Evolutionary conservation across 129 eudicot species (phyloP).

Genomic region (Tagetes erecta): DNA sequence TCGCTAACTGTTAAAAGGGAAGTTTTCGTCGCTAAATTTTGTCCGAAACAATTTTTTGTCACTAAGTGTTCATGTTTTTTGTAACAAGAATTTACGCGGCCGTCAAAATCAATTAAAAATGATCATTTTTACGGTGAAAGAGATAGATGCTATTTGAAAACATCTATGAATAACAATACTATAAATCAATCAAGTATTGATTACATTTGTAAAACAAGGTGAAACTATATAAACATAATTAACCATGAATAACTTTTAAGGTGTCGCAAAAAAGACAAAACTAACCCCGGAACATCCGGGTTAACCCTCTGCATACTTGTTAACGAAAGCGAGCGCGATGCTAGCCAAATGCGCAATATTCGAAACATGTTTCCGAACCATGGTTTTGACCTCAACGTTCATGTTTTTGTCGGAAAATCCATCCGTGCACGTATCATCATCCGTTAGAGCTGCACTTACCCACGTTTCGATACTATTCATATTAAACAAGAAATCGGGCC

Average conservation of each 20-base stretch:
- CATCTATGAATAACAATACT: background rate
- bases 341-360: conserved; percentile 46
- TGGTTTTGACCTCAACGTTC: conserved; percentile 30
- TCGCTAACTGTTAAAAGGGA: too few species aligned
- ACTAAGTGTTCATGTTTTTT: too few species aligned
- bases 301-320: conserved; percentile 38
- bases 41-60: background rate
- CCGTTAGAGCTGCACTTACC: conserved; percentile 54
- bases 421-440: conserved; percentile 48
- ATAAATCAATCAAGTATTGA: conserved; percentile 17
- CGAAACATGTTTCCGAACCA: conserved; percentile 36
- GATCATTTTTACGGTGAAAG: too few species aligned
- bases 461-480: conserved; percentile 50
- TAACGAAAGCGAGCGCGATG: conserved; percentile 46
- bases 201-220: background rate
- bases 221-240: background rate
- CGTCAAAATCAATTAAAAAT: too few species aligned
- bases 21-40: background rate
- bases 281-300: background rate
- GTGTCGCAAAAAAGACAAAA: background rate
- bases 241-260: conserved; percentile 6
- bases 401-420: conserved; percentile 32
- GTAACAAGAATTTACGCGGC: too few species aligned
- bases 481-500: conserved; percentile 25
- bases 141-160: background rate